Percentiles rank a stretch among this genome's conserved stretches.
phyloP scores from a whole-genome alignment of 768 basidiomycete genomes.

The Leucosporidium creatinivorum region DNA sequence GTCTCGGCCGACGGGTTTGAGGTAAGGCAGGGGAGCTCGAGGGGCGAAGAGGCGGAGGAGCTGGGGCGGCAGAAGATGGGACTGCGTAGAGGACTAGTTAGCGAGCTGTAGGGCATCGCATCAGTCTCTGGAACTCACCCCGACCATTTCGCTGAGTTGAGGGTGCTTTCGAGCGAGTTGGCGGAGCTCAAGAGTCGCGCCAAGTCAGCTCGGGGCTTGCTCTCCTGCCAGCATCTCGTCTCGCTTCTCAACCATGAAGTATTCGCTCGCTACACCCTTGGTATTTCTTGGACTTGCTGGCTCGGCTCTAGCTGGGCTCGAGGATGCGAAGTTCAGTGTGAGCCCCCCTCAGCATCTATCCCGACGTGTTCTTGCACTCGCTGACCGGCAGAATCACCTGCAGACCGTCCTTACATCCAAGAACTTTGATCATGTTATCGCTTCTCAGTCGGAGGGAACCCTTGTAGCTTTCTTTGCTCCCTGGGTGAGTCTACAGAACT shows the following conservation, averaged over 20 bases:
- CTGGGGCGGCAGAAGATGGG: constrained; percentile 87
- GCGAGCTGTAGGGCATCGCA: neutral
- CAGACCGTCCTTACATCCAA: constrained; percentile 51
- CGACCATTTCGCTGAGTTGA: neutral
- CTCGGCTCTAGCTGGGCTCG: constrained; percentile 29
- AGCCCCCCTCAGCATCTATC: neutral
- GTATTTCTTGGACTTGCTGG: too few species aligned
- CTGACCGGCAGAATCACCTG: neutral
- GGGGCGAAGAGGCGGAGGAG: constrained; percentile 94
- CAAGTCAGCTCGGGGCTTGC: neutral
- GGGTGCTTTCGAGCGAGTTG: neutral
- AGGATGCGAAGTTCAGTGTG: constrained; percentile 32
- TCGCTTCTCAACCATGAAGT: too few species aligned
- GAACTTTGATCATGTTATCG: constrained; percentile 73
- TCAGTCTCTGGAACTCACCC: neutral
- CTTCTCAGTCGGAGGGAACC: constrained; percentile 57
- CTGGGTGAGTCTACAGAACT: constrained; percentile 37
- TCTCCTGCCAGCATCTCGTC: too few species aligned
- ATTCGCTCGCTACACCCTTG: too few species aligned
- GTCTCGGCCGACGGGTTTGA: constrained; percentile 76
- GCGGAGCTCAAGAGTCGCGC: neutral
- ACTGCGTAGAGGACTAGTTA: neutral
- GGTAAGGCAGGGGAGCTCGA: constrained; percentile 77
- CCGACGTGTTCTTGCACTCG: neutral
- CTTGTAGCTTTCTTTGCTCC: constrained; percentile 46